Conservation (phyloP, 169 alveolate genomes). For the Cryptosporidium muris region DNA sequence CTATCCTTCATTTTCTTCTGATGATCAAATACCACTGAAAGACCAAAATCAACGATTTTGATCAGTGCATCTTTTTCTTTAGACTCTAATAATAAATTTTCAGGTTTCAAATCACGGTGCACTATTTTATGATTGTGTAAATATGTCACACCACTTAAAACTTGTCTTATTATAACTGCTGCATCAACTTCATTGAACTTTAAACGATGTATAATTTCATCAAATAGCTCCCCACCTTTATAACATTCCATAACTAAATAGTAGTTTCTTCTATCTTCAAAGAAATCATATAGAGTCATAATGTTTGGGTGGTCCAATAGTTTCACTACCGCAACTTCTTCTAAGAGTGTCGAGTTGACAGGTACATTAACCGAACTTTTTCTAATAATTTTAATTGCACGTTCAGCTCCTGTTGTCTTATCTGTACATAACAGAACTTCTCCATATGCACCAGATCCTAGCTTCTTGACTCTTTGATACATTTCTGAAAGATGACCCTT, state of each 20-base stretch:
- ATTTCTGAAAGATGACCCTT: conserved; percentile 80
- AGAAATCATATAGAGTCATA: conserved; percentile 89
- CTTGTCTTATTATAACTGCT: conserved; percentile 89
- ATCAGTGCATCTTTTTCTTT: conserved; percentile 77
- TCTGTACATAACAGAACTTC: conserved; percentile 84
- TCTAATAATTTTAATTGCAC: conserved; percentile 87
- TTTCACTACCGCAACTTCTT: conserved; percentile 89
- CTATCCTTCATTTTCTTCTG: conserved; percentile 80
- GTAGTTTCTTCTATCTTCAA: conserved; percentile 85
- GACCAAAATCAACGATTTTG: conserved; percentile 90
- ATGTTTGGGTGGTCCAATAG: conserved; percentile 95
- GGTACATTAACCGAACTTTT: conserved; percentile 74
- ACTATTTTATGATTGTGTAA: conserved; percentile 88
- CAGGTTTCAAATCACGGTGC: conserved; percentile 90
- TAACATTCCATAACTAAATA: conserved; percentile 90
- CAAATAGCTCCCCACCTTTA: conserved; percentile 93
- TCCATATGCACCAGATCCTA: conserved; percentile 94
- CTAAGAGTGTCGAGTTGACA: conserved; percentile 71
- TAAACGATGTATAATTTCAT: conserved; percentile 85
- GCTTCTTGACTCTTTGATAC: conserved; percentile 81
- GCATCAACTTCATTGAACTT: conserved; percentile 89
- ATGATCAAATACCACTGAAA: conserved; percentile 78
- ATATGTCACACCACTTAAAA: conserved; percentile 90
- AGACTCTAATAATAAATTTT: conserved; percentile 80
- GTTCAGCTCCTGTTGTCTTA: conserved; percentile 78